Conservation (phyloP, 352 stramenopile genomes). For the Phytophthora brassicae region DNA sequence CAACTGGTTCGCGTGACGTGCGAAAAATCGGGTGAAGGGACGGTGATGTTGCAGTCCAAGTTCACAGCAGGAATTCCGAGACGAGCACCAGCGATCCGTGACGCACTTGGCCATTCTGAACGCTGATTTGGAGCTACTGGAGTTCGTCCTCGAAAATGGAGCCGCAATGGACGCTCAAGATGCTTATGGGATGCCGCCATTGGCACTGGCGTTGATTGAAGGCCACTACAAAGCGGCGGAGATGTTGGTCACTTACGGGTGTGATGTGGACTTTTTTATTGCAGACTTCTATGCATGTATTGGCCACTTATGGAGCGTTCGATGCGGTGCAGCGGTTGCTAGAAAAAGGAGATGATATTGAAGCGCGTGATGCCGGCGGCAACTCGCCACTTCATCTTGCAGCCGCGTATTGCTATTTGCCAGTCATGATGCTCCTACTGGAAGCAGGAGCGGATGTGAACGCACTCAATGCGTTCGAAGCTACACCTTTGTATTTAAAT, state of each 20-base stretch:
- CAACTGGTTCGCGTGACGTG: slow-evolving; percentile 7
- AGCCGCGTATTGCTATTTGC: slow-evolving; percentile 32
- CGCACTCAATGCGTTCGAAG: slow-evolving; percentile 23
- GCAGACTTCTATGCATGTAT: slow-evolving; percentile 41
- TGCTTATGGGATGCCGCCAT: slow-evolving; percentile 9
- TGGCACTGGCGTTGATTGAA: slow-evolving; percentile 23
- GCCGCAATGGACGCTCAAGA: slow-evolving; percentile 18
- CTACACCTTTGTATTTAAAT: slow-evolving; percentile 42
- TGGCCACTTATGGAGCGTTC: slow-evolving; percentile 28
- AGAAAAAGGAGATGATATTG: slow-evolving; percentile 33
- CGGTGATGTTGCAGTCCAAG: slow-evolving; percentile 1
- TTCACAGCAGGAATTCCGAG: slow-evolving; percentile 15
- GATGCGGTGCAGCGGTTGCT: slow-evolving; percentile 31
- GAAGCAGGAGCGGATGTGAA: slow-evolving; percentile 29
- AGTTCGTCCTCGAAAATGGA: slow-evolving; percentile 27
- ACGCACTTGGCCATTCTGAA: slow-evolving; percentile 29
- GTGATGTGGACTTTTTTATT: slow-evolving; percentile 23
- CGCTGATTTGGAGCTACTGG: slow-evolving; percentile 27
- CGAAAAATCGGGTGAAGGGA: background rate
- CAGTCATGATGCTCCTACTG: slow-evolving; percentile 23
- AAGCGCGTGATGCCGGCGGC: slow-evolving; percentile 27
- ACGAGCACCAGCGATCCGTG: slow-evolving; percentile 27
- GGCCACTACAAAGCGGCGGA: slow-evolving; percentile 10
- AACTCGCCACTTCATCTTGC: slow-evolving; percentile 47
- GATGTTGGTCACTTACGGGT: slow-evolving; percentile 35